Evolutionary conservation across 2,329 filamentous ascomycete species (phyloP).

Genomic region (Pseudogymnoascus sp.): DNA sequence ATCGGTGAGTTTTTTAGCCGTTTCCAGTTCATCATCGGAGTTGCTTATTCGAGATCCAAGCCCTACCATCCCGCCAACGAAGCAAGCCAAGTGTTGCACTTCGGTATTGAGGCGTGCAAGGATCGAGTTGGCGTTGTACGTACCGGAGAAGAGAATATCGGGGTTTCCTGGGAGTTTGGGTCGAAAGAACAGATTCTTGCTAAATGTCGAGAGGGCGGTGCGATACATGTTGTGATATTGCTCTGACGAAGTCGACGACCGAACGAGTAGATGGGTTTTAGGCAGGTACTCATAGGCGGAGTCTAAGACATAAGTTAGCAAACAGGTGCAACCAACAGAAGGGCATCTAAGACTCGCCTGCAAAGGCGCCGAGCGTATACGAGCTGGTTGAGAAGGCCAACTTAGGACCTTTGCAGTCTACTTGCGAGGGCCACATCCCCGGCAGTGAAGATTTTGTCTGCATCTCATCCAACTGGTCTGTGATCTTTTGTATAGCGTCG

Average conservation of each 20-base stretch:
- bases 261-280: conserved; percentile 57
- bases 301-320: conserved; percentile 27
- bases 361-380: conserved; percentile 39
- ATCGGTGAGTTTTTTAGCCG: conserved; percentile 49
- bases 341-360: conserved; percentile 16
- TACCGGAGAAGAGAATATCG: conserved; percentile 55
- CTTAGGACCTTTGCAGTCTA: conserved; percentile 49
- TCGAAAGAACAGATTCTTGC: conserved; percentile 57
- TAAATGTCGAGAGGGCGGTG: conserved; percentile 48
- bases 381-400: conserved; percentile 27
- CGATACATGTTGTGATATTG: conserved; percentile 59
- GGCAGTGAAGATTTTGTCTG: conserved; percentile 64
- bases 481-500: conserved; percentile 67
- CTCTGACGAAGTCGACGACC: conserved; percentile 41
- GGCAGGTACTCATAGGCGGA: conserved; percentile 52
- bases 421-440: conserved; percentile 63
- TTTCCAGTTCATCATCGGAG: conserved; percentile 42
- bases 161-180: conserved; percentile 54
- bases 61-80: conserved; percentile 61
- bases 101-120: conserved; percentile 27
- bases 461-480: conserved; percentile 56
- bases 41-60: conserved; percentile 56
- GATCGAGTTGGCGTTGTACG: conserved; percentile 14
- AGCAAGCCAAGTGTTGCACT: conserved; percentile 61
- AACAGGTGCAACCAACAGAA: conserved; percentile 9